Conservation (phyloP, 208 protist genomes). For the Trichomonas vaginalis region DNA sequence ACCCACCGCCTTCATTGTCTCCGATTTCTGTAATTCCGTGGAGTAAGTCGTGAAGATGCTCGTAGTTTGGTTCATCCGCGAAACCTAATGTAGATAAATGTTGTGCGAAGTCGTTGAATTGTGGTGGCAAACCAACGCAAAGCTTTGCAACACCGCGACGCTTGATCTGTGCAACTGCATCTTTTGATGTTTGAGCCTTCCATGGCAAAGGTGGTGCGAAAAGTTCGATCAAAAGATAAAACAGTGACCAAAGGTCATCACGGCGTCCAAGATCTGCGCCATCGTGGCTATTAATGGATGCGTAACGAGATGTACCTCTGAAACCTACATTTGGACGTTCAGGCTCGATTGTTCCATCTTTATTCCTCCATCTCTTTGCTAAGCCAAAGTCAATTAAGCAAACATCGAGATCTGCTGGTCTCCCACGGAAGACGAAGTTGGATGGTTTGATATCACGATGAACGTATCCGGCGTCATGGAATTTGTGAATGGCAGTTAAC, state of each 20-base stretch:
- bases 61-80: neutral
- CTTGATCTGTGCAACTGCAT: neutral
- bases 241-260: constrained; percentile 7
- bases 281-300: neutral
- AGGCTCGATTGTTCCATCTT: neutral
- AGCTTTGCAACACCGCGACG: neutral
- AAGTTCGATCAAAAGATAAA: constrained; percentile 4
- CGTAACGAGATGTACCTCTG: constrained; percentile 6
- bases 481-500: neutral
- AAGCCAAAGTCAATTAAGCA: constrained; percentile 8
- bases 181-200: neutral
- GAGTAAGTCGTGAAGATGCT: neutral
- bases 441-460: constrained; percentile 4
- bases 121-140: neutral
- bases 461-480: neutral
- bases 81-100: neutral
- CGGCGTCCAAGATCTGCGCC: neutral
- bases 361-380: neutral
- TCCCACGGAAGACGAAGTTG: neutral
- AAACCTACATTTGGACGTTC: neutral
- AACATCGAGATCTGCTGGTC: neutral
- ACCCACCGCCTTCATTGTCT: neutral
- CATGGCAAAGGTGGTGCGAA: neutral
- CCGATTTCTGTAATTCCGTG: neutral
- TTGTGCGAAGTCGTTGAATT: neutral